Conservation (phyloP, 768 basidiomycete species). For the Agaricus sinodeliciosus region DNA sequence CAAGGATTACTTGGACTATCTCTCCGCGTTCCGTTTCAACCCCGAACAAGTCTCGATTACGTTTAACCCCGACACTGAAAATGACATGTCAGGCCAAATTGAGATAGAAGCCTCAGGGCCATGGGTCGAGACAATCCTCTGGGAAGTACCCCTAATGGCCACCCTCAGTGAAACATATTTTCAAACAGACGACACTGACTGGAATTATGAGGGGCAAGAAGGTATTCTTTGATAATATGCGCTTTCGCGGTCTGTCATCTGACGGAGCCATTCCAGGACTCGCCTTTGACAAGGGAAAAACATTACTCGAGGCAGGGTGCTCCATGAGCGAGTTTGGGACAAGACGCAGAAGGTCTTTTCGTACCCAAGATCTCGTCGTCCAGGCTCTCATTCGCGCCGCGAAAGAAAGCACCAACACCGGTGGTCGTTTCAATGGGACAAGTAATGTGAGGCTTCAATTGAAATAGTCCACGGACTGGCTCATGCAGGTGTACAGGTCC, state of each 20-base stretch:
- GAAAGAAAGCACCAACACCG: constrained; percentile 22
- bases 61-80: constrained; percentile 53
- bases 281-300: constrained; percentile 66
- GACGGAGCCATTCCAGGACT: constrained; percentile 36
- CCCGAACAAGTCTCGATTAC: constrained; percentile 63
- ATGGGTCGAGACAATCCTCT: constrained; percentile 84
- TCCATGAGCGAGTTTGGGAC: constrained; percentile 85
- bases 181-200: constrained; percentile 64
- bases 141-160: constrained; percentile 96
- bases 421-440: constrained; percentile 69
- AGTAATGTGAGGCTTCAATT: constrained; percentile 65
- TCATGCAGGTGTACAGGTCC: constrained; percentile 41
- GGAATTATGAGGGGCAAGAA: constrained; percentile 79
- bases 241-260: not conserved
- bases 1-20: constrained; percentile 67
- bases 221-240: constrained; percentile 32
- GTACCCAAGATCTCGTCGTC: constrained; percentile 74
- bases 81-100: constrained; percentile 49
- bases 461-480: not conserved
- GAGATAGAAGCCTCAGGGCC: constrained; percentile 68
- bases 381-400: constrained; percentile 60
- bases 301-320: constrained; percentile 59
- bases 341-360: constrained; percentile 67
- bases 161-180: constrained; percentile 90
- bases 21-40: constrained; percentile 62